Conservation (phyloP, 2,329 filamentous ascomycete species). For the Clarireedia hainanense region DNA sequence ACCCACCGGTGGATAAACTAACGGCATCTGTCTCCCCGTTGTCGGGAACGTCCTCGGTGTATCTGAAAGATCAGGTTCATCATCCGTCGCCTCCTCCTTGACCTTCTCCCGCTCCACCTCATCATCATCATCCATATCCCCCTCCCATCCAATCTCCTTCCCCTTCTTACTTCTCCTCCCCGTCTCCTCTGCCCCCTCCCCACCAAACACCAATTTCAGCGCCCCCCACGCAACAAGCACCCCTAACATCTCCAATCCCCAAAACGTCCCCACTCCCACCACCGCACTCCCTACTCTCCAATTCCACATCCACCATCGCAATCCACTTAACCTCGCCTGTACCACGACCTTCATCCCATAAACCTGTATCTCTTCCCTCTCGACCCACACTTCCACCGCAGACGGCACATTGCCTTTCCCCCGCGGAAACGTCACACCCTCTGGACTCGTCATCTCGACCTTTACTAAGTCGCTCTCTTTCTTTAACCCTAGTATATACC, state of each 20-base stretch:
- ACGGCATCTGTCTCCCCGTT: slow-evolving; percentile 33
- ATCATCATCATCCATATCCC: background rate
- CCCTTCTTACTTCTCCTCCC: slow-evolving; percentile 22
- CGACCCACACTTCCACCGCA: slow-evolving; percentile 38
- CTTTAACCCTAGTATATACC: slow-evolving; percentile 60
- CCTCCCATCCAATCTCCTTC: slow-evolving; percentile 9
- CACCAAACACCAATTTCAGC: slow-evolving; percentile 13
- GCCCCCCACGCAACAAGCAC: slow-evolving; percentile 59
- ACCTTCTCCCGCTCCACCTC: slow-evolving; percentile 14
- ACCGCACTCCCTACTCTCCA: slow-evolving; percentile 64
- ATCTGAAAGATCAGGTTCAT: slow-evolving; percentile 34
- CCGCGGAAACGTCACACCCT: slow-evolving; percentile 56
- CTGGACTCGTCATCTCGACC: slow-evolving; percentile 57
- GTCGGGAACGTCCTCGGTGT: slow-evolving; percentile 38
- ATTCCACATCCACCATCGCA: slow-evolving; percentile 82
- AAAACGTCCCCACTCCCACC: slow-evolving; percentile 64
- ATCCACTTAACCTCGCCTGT: slow-evolving; percentile 64
- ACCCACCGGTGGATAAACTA: slow-evolving; percentile 32
- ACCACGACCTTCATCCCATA: slow-evolving; percentile 64
- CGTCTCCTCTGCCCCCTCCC: slow-evolving; percentile 12
- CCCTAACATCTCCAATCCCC: slow-evolving; percentile 64
- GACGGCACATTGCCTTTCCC: slow-evolving; percentile 37
- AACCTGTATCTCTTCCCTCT: slow-evolving; percentile 58
- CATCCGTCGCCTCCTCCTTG: slow-evolving; percentile 17
- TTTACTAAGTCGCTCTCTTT: slow-evolving; percentile 55